Percentiles rank a stretch among this genome's conserved stretches.
Evolutionary conservation across 352 stramenopile genomes (phyloP).

Genomic region (Pythium insidiosum): DNA sequence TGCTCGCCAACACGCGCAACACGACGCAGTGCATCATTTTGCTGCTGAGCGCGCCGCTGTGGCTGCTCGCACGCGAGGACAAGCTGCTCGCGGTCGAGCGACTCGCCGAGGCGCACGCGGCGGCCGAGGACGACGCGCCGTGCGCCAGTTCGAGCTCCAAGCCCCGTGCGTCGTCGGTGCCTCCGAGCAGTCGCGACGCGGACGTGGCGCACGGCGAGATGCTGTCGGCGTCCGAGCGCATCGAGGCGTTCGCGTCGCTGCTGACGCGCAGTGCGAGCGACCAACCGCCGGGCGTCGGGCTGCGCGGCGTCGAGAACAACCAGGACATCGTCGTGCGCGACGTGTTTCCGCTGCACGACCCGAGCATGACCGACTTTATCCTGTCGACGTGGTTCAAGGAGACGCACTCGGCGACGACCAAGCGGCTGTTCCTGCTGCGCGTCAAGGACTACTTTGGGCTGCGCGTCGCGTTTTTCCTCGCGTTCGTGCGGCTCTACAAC

Average conservation of each 20-base stretch:
- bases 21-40: constrained; percentile 30
- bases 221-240: constrained; percentile 36
- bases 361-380: constrained; percentile 54
- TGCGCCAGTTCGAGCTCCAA: no score
- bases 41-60: constrained; percentile 46
- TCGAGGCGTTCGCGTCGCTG: constrained; percentile 45
- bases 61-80: constrained; percentile 47
- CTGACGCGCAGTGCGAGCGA: constrained; percentile 32
- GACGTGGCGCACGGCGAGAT: constrained; percentile 48
- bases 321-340: constrained; percentile 37
- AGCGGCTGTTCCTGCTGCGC: constrained; percentile 40
- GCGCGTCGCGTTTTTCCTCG: constrained; percentile 48
- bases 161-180: no score
- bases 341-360: constrained; percentile 53
- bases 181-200: no score
- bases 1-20: constrained; percentile 47
- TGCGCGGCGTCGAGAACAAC: constrained; percentile 43
- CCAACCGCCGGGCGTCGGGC: constrained; percentile 36
- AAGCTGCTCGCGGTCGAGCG: constrained; percentile 60
- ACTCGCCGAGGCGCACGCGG: constrained; percentile 47
- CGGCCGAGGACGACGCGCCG: constrained; percentile 34
- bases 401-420: constrained; percentile 26
- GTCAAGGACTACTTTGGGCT: constrained; percentile 62
- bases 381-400: constrained; percentile 48
- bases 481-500: constrained; percentile 55